Evolutionary conservation across 345 rosid genomes (phyloP), one percentile per base, ranked within the genome.

Genomic region (Zanthoxylum bungeanum): DNA sequence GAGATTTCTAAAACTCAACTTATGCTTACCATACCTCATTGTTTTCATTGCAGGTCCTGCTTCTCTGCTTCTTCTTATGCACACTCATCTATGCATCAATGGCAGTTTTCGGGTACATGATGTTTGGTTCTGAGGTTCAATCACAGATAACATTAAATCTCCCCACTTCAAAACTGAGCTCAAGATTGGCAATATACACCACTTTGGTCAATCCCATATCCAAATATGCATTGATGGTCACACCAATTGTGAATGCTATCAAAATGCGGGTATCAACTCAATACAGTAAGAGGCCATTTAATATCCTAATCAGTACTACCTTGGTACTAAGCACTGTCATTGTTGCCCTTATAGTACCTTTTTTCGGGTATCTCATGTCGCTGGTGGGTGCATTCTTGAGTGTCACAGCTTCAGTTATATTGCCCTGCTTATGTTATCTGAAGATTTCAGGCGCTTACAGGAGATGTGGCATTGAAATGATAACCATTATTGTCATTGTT

Each of bases 321-420:
- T 73, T 88, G 72, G 80, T 88, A 21, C 46, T 17, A 47, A 84
- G 88, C 77, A 88, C 84, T 0, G 85, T 75, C 21, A 60, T 81
- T 14, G 80, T 85, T 46, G 93, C 93, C 39, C 61, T 84, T 57
- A 70, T 71, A 4, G 59, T 91, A 55, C 92, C 89, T 0, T 87
- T 79, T 53, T 87, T 87, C 5, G 86, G 81, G 67, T 82, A 78
- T 3, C 80, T 91, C 14, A 85, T 85, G 87, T 80, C 85, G 4
- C 69, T 91, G 42, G 90, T 85, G 0, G 97, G 97, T 69, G 93
- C 93, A 8, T 73, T 84, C 71, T 79, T 89, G 66, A 80, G 85
- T 30, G 81, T 79, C 33, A 60, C 83, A 1, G 85, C 84, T 10
- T 85, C 89, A 4, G 65, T 88, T 11, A 50, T 86, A 51, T 55